Evolutionary conservation across 176 grass and related monocot species (phyloP).

Genomic region (Musa schizocarpa): DNA sequence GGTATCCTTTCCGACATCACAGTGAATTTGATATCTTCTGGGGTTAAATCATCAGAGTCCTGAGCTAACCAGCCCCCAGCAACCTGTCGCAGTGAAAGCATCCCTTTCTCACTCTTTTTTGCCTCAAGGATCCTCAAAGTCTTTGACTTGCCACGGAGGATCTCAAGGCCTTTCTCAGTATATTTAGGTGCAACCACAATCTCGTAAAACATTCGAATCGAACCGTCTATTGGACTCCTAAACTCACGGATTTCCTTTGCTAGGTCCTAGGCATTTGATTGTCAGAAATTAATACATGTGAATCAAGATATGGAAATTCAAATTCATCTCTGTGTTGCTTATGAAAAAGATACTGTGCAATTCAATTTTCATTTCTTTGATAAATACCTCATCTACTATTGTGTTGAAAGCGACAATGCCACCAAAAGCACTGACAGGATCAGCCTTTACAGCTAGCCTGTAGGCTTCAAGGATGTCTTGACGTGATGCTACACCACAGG

Average conservation of each 20-base stretch:
- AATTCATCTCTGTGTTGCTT: not conserved
- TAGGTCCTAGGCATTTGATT: conserved; percentile 40
- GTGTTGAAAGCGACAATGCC: conserved; percentile 90
- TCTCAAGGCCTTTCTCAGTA: conserved; percentile 67
- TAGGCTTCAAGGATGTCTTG: conserved; percentile 75
- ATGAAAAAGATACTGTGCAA: not conserved
- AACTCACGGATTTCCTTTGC: conserved; percentile 88
- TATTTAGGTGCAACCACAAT: conserved; percentile 78
- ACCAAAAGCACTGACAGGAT: conserved; percentile 84
- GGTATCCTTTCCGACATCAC: conserved; percentile 35
- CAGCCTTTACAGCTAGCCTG: conserved; percentile 78
- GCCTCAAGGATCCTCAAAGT: conserved; percentile 79
- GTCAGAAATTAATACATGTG: not conserved
- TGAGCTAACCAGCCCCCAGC: conserved; percentile 73
- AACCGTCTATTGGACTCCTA: conserved; percentile 57
- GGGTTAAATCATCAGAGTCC: conserved; percentile 60
- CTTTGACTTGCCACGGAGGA: conserved; percentile 83
- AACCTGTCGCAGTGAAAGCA: conserved; percentile 71
- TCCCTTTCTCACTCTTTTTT: conserved; percentile 51
- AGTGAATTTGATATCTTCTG: conserved; percentile 57
- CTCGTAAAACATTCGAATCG: conserved; percentile 87
- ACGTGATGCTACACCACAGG: conserved; percentile 72
- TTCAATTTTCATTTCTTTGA: not conserved
- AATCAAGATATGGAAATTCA: not conserved
- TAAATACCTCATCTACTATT: conserved; percentile 53